Conservation (phyloP, 768 basidiomycete species). For the Termitomyces sp. region DNA sequence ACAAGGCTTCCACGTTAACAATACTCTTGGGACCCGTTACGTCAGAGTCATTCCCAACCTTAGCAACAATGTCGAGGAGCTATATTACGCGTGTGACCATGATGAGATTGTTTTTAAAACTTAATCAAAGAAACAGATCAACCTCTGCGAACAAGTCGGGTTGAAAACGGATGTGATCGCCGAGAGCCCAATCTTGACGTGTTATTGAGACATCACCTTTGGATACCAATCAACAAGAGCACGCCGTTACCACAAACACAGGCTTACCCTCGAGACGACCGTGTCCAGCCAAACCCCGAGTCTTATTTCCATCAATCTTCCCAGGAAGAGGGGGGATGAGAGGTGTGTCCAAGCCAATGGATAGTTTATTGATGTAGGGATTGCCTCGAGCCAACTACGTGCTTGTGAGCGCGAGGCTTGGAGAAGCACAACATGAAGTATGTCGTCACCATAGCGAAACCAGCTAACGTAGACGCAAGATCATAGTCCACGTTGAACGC, state of each 20-base stretch:
- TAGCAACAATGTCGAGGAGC: slow-evolving; percentile 5
- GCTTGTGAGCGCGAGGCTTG: neutral
- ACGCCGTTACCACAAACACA: neutral
- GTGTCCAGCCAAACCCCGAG: slow-evolving; percentile 11
- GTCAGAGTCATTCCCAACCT: slow-evolving; percentile 9
- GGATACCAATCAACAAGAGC: neutral
- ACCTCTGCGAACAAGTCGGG: slow-evolving; percentile 6
- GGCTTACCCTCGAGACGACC: slow-evolving; percentile 12
- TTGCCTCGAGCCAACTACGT: slow-evolving; percentile 8
- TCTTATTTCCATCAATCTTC: slow-evolving; percentile 9
- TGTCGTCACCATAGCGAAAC: slow-evolving; percentile 10
- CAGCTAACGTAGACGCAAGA: slow-evolving; percentile 7
- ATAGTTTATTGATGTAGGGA: slow-evolving; percentile 6
- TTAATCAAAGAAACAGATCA: neutral
- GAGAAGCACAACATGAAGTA: neutral
- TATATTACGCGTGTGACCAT: neutral
- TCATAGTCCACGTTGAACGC: slow-evolving; percentile 13
- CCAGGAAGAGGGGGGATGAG: slow-evolving; percentile 12
- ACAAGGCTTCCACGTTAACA: slow-evolving; percentile 4
- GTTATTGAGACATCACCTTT: slow-evolving; percentile 13
- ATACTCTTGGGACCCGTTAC: slow-evolving; percentile 9
- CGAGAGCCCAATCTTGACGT: slow-evolving; percentile 11
- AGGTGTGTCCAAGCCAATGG: slow-evolving; percentile 9
- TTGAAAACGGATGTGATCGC: slow-evolving; percentile 10
- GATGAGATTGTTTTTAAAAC: neutral